Conservation (phyloP, 345 rosid genomes). For the Moringa oleifera region DNA sequence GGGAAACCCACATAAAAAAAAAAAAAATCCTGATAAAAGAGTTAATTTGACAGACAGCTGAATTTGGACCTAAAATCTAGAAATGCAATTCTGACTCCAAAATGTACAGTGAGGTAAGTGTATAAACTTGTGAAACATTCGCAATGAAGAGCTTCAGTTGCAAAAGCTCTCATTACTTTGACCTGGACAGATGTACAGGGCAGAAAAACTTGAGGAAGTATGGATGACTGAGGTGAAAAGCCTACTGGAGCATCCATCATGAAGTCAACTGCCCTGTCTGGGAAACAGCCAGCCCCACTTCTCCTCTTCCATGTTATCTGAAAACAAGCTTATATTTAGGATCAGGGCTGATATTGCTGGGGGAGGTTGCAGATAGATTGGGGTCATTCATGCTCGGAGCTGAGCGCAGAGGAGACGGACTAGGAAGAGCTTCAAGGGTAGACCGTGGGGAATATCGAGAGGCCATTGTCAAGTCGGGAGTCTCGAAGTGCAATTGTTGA, state of each 20-base stretch:
- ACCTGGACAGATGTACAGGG: too few species aligned
- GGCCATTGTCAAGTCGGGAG: conserved; percentile 34
- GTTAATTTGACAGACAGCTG: too few species aligned
- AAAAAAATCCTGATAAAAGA: too few species aligned
- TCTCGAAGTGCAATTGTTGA: conserved; percentile 31
- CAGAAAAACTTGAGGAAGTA: conserved; percentile 7
- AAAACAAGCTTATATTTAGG: conserved; percentile 5
- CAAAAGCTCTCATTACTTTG: conserved; percentile 27
- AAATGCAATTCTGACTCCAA: background rate
- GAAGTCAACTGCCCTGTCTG: conserved; percentile 7
- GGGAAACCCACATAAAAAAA: too few species aligned
- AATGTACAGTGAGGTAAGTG: background rate
- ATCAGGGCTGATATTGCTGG: background rate
- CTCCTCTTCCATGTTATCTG: conserved; percentile 13
- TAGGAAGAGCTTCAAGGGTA: conserved; percentile 44
- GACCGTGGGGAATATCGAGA: conserved; percentile 46
- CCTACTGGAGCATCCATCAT: background rate
- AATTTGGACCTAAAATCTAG: too few species aligned
- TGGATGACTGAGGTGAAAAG: conserved; percentile 8
- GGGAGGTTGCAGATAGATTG: conserved; percentile 14
- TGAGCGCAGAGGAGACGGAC: conserved; percentile 28
- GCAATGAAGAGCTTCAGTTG: background rate
- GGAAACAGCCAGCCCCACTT: conserved; percentile 6
- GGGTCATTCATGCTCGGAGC: conserved; percentile 8
- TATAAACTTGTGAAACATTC: background rate